phyloP scores from a whole-genome alignment of 495 filamentous ascomycete species.

The Trichoderma erinaceum region DNA sequence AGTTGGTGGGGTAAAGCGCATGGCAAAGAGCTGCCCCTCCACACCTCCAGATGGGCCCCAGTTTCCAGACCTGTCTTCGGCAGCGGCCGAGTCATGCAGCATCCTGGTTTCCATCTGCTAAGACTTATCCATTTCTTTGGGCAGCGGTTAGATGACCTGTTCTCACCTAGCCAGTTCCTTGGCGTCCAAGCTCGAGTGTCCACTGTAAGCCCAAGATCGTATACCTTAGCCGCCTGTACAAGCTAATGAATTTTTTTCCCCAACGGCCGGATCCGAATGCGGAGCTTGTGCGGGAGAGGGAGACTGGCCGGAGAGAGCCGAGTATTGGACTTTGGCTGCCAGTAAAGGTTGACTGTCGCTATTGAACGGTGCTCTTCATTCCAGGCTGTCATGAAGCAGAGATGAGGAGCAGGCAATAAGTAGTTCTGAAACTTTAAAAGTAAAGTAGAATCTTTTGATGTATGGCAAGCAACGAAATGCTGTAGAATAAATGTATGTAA shows the following conservation, averaged over 20 bases:
- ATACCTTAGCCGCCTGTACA: neutral
- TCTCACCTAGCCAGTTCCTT: neutral
- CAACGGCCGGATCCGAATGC: neutral
- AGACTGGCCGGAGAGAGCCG: neutral
- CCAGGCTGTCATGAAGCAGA: too few species aligned
- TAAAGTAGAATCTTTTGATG: neutral
- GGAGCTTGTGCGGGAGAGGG: neutral
- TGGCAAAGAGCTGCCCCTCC: conserved; percentile 8
- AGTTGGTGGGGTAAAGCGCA: neutral
- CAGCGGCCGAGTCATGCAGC: conserved; percentile 6
- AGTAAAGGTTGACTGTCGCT: neutral
- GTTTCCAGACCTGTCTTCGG: conserved; percentile 4
- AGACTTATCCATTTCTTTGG: neutral
- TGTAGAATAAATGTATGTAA: neutral
- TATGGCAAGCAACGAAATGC: neutral
- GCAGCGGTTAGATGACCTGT: neutral
- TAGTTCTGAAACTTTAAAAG: too few species aligned
- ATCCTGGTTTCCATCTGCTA: conserved; percentile 2
- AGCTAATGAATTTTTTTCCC: neutral
- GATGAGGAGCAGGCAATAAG: too few species aligned
- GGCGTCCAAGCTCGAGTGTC: neutral
- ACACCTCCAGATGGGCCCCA: conserved; percentile 4
- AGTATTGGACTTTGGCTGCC: neutral
- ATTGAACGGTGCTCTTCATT: too few species aligned
- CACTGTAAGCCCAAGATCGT: neutral